phyloP scores from a whole-genome alignment of 2,329 filamentous ascomycete species.

The Colletotrichum cereale region DNA sequence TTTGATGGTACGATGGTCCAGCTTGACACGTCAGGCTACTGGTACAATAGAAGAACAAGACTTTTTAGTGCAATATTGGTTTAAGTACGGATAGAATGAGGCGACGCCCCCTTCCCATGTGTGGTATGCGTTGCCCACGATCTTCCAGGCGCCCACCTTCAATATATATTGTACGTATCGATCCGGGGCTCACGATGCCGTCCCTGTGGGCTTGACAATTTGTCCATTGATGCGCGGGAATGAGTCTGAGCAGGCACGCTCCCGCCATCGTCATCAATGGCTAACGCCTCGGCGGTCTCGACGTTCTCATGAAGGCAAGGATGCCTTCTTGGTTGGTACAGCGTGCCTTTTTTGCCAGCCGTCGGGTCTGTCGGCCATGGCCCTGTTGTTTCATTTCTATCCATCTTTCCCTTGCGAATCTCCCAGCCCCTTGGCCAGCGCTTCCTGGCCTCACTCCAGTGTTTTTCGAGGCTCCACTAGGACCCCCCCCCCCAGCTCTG shows the following conservation, averaged over 20 bases:
- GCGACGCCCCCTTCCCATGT: background rate
- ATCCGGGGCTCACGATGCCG: constrained; percentile 10
- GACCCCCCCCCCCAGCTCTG: constrained; percentile 9
- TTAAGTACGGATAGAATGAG: constrained; percentile 13
- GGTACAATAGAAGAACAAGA: background rate
- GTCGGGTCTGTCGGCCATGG: constrained; percentile 21
- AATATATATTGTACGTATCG: too few species aligned
- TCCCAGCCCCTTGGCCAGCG: constrained; percentile 9
- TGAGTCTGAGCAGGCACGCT: background rate
- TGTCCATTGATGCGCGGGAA: constrained; percentile 8
- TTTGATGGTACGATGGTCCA: constrained; percentile 3
- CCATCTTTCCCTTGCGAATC: constrained; percentile 15
- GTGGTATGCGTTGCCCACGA: constrained; percentile 19
- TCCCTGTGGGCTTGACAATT: constrained; percentile 8
- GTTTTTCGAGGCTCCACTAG: constrained; percentile 16
- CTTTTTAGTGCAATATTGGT: constrained; percentile 25
- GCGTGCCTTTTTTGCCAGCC: constrained; percentile 22
- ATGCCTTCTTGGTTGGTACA: background rate
- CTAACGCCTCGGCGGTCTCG: background rate
- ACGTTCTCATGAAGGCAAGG: background rate
- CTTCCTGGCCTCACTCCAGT: constrained; percentile 29
- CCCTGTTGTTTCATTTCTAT: constrained; percentile 18
- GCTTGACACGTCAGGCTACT: constrained; percentile 10
- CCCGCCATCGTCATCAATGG: background rate
- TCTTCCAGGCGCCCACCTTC: constrained; percentile 33